Conservation (phyloP, 768 basidiomycete species). For the Leccinum disarticulatum region DNA sequence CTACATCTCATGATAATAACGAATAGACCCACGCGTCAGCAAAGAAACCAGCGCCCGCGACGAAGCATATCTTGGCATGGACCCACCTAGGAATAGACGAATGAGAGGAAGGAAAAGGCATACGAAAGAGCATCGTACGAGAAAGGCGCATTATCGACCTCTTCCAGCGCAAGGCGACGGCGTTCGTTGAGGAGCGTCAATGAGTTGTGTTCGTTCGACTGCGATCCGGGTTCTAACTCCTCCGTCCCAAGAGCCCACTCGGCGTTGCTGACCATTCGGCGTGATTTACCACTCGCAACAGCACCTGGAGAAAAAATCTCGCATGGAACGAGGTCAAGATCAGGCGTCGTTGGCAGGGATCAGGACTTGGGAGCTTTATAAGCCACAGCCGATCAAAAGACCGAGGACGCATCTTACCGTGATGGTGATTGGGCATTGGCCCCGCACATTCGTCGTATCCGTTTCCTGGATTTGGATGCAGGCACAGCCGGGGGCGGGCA, state of each 20-base stretch:
- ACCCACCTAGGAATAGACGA: conserved; percentile 56
- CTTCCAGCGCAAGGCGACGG: conserved; percentile 73
- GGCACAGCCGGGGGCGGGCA: not conserved
- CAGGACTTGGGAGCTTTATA: conserved; percentile 14
- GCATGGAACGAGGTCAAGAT: not conserved
- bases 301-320: not conserved
- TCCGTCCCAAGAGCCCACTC: not conserved
- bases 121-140: conserved; percentile 49
- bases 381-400: not conserved
- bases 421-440: conserved; percentile 15
- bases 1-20: not conserved
- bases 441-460: conserved; percentile 24
- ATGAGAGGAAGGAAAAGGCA: not conserved
- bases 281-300: conserved; percentile 1
- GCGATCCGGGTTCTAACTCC: not conserved
- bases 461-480: conserved; percentile 4
- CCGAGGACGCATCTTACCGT: conserved; percentile 7
- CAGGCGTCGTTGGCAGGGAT: not conserved
- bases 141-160: conserved; percentile 84
- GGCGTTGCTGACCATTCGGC: conserved; percentile 13
- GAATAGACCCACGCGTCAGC: conserved; percentile 63
- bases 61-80: conserved; percentile 72
- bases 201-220: not conserved
- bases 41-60: conserved; percentile 84
- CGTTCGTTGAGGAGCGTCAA: conserved; percentile 54